Conservation (phyloP, 1,284 basidiomycete genomes). For the Pyrrhoderma lamaoense region DNA sequence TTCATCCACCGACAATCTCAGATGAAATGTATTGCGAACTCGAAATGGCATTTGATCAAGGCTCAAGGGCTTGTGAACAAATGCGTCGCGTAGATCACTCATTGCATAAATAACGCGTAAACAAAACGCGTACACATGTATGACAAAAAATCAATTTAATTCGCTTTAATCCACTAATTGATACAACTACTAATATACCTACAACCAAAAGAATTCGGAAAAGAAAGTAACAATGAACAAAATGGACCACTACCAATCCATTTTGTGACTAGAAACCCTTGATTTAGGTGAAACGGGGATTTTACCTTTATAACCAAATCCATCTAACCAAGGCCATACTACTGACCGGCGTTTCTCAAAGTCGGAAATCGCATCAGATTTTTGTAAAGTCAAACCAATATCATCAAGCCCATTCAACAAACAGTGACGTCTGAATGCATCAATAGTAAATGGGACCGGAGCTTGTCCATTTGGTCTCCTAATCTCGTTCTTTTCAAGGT, state of each 20-base stretch:
- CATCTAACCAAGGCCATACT: slow-evolving; percentile 91
- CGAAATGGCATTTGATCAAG: slow-evolving; percentile 36
- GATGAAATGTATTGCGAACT: slow-evolving; percentile 60
- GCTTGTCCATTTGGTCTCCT: slow-evolving; percentile 69
- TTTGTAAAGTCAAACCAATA: slow-evolving; percentile 85
- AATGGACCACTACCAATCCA: slow-evolving; percentile 6
- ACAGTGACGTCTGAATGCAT: slow-evolving; percentile 87
- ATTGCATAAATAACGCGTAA: slow-evolving; percentile 12
- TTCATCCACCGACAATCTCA: slow-evolving; percentile 56
- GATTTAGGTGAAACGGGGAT: slow-evolving; percentile 42
- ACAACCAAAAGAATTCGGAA: neutral
- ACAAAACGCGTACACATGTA: neutral
- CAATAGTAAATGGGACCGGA: slow-evolving; percentile 69
- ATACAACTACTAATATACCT: neutral
- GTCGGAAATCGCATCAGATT: slow-evolving; percentile 54
- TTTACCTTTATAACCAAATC: slow-evolving; percentile 79
- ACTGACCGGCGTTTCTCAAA: slow-evolving; percentile 76
- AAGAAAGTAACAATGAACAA: neutral
- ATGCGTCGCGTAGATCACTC: neutral
- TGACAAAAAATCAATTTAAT: too few species aligned
- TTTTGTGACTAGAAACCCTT: neutral
- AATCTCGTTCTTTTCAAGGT: slow-evolving; percentile 84
- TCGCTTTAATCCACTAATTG: neutral
- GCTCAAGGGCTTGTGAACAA: neutral
- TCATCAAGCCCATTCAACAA: slow-evolving; percentile 92